Conservation (phyloP, 139 green algal species). For the Pleodorina starrii region DNA sequence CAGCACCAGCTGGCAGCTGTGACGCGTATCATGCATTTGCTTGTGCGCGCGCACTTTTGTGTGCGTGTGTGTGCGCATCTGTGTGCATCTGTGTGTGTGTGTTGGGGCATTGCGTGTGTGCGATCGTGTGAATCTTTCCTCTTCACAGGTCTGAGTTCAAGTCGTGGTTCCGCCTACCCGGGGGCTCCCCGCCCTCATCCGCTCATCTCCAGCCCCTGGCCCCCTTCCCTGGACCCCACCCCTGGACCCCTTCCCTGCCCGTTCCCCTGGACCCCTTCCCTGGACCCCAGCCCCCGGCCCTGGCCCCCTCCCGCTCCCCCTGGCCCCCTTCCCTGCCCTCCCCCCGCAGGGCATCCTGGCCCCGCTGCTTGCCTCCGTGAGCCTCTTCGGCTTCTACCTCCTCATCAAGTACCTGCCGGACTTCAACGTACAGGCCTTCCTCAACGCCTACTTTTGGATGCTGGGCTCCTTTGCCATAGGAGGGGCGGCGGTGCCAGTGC, state of each 20-base stretch:
- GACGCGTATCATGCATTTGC: too few relatives aligned
- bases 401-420: slow-evolving; percentile 83
- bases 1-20: too few relatives aligned
- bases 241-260: background rate
- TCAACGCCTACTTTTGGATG: slow-evolving; percentile 90
- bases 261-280: background rate
- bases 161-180: too few relatives aligned
- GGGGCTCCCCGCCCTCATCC: too few relatives aligned
- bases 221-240: too few relatives aligned
- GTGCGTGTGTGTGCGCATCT: too few relatives aligned
- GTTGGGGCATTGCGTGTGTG: too few relatives aligned
- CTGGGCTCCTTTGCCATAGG: slow-evolving; percentile 78
- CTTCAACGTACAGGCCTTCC: slow-evolving; percentile 75
- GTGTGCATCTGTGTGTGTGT: too few relatives aligned
- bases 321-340: background rate
- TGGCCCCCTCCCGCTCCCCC: background rate
- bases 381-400: slow-evolving; percentile 84
- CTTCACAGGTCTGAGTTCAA: too few relatives aligned
- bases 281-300: background rate
- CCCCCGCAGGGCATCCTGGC: slow-evolving; percentile 75
- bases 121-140: too few relatives aligned
- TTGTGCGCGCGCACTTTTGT: too few relatives aligned
- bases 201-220: too few relatives aligned
- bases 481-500: slow-evolving; percentile 61
- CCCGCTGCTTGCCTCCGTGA: slow-evolving; percentile 74